These are phyloP conservation scores for Leccinum uliginosum DNA, from an alignment of 768 basidiomycete species.

Conservation along the genomic window DNA sequence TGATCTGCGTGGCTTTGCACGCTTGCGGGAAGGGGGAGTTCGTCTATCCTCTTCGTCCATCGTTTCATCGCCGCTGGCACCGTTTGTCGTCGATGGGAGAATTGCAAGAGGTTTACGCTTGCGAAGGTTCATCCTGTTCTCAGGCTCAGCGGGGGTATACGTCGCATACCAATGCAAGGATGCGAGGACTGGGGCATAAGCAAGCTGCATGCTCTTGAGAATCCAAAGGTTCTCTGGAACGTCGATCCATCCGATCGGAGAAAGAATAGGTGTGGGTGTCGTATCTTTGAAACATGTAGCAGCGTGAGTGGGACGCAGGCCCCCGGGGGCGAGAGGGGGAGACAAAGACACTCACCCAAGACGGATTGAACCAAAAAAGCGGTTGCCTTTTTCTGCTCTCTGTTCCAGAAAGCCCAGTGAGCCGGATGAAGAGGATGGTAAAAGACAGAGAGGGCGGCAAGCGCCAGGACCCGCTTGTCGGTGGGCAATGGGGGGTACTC, in stretches of 20 bases:
- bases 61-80: constrained; percentile 35
- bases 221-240: constrained; percentile 33
- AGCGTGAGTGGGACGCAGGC: constrained; percentile 7
- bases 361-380: constrained; percentile 52
- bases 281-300: constrained; percentile 19
- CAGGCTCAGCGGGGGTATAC: constrained; percentile 28
- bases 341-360: constrained; percentile 40
- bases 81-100: constrained; percentile 13
- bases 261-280: constrained; percentile 30
- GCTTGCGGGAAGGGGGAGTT: constrained; percentile 29
- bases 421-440: constrained; percentile 50
- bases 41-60: constrained; percentile 28
- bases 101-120: constrained; percentile 29
- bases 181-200: constrained; percentile 24
- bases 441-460: constrained; percentile 59
- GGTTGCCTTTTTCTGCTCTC: constrained; percentile 43
- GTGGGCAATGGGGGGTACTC: constrained; percentile 38
- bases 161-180: constrained; percentile 27
- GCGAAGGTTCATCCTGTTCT: constrained; percentile 31
- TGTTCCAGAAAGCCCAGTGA: constrained; percentile 65
- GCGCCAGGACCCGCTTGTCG: constrained; percentile 44
- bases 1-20: constrained; percentile 26
- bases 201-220: constrained; percentile 29
- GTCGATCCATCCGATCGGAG: constrained; percentile 35
- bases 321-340: not conserved